Percentiles rank a stretch among this genome's conserved stretches.
Evolutionary conservation across 805 yeast genomes (phyloP).

Genomic region (Debaryomyces castellii): DNA sequence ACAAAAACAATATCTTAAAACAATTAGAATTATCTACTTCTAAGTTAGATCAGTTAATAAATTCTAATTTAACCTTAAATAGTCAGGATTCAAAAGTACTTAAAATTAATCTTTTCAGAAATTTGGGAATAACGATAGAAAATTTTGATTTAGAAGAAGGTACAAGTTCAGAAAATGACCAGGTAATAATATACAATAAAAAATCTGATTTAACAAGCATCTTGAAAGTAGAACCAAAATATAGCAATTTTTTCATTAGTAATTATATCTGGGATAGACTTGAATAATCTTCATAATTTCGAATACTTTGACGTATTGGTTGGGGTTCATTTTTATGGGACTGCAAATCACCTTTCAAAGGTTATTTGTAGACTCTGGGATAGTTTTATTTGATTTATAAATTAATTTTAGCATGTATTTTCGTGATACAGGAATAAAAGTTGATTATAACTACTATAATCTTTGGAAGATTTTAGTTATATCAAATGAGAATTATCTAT

Average conservation of each 20-base stretch:
- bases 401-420: not conserved
- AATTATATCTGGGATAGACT: slow-evolving; percentile 76
- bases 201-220: slow-evolving; percentile 46
- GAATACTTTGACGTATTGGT: too few relatives aligned
- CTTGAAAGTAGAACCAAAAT: slow-evolving; percentile 51
- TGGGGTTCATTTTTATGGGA: not conserved
- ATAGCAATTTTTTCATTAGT: slow-evolving; percentile 67
- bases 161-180: slow-evolving; percentile 21
- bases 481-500: not conserved
- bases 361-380: not conserved
- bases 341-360: not conserved
- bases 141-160: slow-evolving; percentile 11
- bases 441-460: not conserved
- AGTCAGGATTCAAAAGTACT: slow-evolving; percentile 47
- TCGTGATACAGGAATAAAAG: not conserved
- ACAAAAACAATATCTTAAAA: slow-evolving; percentile 34
- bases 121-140: slow-evolving; percentile 56
- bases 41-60: slow-evolving; percentile 26
- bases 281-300: slow-evolving; percentile 2
- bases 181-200: slow-evolving; percentile 50
- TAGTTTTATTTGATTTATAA: not conserved
- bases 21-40: slow-evolving; percentile 37
- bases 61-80: slow-evolving; percentile 24
- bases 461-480: not conserved
- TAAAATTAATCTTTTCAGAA: slow-evolving; percentile 59